Percentiles rank a stretch among this genome's conserved stretches.
These are phyloP conservation scores for Alternaria metachromatica DNA, from an alignment of 2,329 filamentous ascomycete species.

Conservation along the genomic window DNA sequence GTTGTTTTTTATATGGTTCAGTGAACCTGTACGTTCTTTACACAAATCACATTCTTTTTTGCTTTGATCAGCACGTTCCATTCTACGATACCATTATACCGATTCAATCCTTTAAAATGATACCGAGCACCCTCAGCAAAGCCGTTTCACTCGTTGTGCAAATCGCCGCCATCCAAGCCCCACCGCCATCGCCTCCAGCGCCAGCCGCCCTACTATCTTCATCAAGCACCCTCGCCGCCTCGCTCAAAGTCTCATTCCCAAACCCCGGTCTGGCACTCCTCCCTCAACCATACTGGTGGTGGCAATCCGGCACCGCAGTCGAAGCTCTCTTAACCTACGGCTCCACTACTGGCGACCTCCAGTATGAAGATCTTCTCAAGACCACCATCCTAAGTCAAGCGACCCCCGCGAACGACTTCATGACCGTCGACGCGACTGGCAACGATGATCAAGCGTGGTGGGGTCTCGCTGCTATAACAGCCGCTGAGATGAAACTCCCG, in stretches of 20 bases:
- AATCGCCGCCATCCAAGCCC: constrained; percentile 1
- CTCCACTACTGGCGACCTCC: constrained; percentile 49
- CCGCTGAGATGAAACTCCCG: constrained; percentile 69
- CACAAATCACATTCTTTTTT: neutral
- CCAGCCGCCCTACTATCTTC: constrained; percentile 19
- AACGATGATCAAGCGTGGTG: constrained; percentile 80
- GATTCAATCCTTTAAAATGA: neutral
- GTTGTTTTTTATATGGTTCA: neutral
- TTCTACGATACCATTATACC: neutral
- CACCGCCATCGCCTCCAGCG: constrained; percentile 9
- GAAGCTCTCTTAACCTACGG: constrained; percentile 49
- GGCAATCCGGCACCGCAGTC: constrained; percentile 36
- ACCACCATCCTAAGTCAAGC: constrained; percentile 34
- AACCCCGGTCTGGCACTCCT: constrained; percentile 27
- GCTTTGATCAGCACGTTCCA: neutral
- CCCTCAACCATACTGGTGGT: constrained; percentile 37
- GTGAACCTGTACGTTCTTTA: neutral
- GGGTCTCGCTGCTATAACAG: constrained; percentile 70
- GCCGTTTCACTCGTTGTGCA: constrained; percentile 6
- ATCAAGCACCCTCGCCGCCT: constrained; percentile 22
- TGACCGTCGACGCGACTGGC: constrained; percentile 54
- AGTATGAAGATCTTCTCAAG: constrained; percentile 47
- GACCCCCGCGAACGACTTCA: constrained; percentile 44
- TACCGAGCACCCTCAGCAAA: constrained; percentile 7
- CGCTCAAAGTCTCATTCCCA: constrained; percentile 26